Conservation (phyloP, 116 monocot species). For the Iris pallida region DNA sequence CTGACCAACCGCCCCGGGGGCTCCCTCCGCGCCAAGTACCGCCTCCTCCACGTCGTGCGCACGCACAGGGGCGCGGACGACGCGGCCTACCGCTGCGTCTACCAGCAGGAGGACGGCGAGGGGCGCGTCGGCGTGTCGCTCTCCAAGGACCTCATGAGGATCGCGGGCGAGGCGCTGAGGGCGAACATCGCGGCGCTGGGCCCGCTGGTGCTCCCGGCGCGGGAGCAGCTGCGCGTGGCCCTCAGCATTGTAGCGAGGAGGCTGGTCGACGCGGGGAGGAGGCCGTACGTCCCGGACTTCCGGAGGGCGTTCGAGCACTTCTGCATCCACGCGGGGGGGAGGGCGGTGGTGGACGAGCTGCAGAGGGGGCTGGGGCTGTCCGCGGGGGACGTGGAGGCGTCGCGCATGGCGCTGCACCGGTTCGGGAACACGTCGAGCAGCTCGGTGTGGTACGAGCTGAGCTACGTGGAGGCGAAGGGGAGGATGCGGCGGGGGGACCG, state of each 20-base stretch:
- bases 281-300: conserved; percentile 55
- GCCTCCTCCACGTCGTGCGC: conserved; percentile 19
- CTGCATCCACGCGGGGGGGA: conserved; percentile 44
- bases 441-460: conserved; percentile 53
- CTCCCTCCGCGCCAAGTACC: conserved; percentile 29
- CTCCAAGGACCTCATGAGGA: conserved; percentile 37
- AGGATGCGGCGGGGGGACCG: conserved; percentile 34
- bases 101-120: conserved; percentile 54
- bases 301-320: conserved; percentile 56
- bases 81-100: conserved; percentile 70
- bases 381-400: conserved; percentile 38
- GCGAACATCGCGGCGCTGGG: conserved; percentile 44
- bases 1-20: conserved; percentile 28
- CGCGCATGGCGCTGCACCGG: conserved; percentile 50
- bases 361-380: conserved; percentile 45
- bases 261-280: conserved; percentile 23
- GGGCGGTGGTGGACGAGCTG: conserved; percentile 52
- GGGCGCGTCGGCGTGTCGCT: conserved; percentile 34
- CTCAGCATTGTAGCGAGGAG: conserved; percentile 26
- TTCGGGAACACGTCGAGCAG: conserved; percentile 57
- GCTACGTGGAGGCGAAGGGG: conserved; percentile 43
- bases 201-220: conserved; percentile 31
- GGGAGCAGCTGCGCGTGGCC: conserved; percentile 39
- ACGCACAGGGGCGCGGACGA: conserved; percentile 66
- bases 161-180: conserved; percentile 40